phyloP scores from a whole-genome alignment of 1,284 basidiomycete species.

The Athelia sp. region DNA sequence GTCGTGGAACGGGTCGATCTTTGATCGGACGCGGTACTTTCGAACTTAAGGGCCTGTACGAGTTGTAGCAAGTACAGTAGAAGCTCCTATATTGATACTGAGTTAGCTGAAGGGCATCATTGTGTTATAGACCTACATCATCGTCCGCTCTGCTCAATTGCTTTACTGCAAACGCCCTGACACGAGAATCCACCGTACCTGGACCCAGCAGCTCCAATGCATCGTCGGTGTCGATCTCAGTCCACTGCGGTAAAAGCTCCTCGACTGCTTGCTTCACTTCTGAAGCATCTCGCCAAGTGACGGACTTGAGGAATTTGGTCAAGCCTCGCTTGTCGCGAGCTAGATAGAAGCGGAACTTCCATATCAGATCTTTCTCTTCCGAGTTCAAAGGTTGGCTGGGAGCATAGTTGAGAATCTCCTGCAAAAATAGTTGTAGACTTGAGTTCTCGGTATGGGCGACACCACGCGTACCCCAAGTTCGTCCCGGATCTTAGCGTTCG shows the following conservation, averaged over 20 bases:
- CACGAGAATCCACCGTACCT: constrained; percentile 84
- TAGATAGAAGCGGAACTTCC: constrained; percentile 99
- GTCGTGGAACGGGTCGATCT: constrained; percentile 60
- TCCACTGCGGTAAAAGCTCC: constrained; percentile 94
- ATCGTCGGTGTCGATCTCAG: constrained; percentile 94
- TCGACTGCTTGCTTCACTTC: constrained; percentile 99
- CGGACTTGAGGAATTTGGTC: constrained; percentile 97
- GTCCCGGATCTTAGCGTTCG: constrained; percentile 92
- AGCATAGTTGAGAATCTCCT: constrained; percentile 90
- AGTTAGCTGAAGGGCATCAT: constrained; percentile 5
- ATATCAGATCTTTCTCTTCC: constrained; percentile 94
- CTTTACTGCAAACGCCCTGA: constrained; percentile 91
- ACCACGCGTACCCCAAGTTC: constrained; percentile 76
- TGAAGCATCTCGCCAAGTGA: constrained; percentile 93
- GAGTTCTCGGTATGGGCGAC: background rate
- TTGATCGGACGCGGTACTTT: constrained; percentile 72
- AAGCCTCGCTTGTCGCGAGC: constrained; percentile 85
- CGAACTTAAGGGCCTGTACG: constrained; percentile 96
- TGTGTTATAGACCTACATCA: constrained; percentile 54
- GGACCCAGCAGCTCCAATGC: constrained; percentile 94
- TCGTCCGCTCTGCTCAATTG: constrained; percentile 91
- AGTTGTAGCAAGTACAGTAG: constrained; percentile 92
- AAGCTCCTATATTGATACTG: constrained; percentile 61
- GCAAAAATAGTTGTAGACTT: constrained; percentile 4
- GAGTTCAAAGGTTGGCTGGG: constrained; percentile 86